Percentiles rank a stretch among this genome's conserved stretches.
Evolutionary conservation across 169 alveolate species (phyloP).

Genomic region (Condylostoma magnum): DNA sequence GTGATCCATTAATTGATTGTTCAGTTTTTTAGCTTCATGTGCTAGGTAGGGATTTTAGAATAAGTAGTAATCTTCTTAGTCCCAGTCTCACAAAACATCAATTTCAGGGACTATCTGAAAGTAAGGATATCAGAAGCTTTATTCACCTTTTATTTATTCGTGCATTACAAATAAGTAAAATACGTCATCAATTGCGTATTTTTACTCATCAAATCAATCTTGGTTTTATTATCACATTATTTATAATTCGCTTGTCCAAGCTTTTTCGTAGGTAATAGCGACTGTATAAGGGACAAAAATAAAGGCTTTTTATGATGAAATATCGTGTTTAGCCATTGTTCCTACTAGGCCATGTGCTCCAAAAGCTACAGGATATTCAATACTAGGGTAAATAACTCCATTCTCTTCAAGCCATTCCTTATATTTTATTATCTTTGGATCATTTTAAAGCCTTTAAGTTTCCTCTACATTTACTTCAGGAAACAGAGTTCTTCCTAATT

Average conservation of each 20-base stretch:
- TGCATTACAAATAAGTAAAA: constrained; percentile 30
- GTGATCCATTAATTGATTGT: not conserved
- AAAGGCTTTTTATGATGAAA: constrained; percentile 26
- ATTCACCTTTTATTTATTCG: constrained; percentile 42
- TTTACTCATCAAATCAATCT: not conserved
- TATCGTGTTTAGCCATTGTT: constrained; percentile 24
- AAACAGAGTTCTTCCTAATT: too few relatives aligned
- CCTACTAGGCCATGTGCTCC: constrained; percentile 35
- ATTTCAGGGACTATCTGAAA: constrained; percentile 37
- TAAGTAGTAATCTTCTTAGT: constrained; percentile 13
- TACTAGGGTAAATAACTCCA: constrained; percentile 18
- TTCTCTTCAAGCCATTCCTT: constrained; percentile 29
- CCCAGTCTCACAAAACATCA: constrained; percentile 33
- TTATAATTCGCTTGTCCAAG: not conserved
- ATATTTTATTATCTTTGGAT: not conserved
- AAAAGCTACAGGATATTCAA: constrained; percentile 43
- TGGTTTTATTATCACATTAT: not conserved
- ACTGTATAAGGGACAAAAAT: constrained; percentile 28
- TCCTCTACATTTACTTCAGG: constrained; percentile 18
- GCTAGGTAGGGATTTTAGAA: constrained; percentile 22
- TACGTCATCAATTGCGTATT: constrained; percentile 2
- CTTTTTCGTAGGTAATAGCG: constrained; percentile 18
- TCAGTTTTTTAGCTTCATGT: not conserved
- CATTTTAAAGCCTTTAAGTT: constrained; percentile 20
- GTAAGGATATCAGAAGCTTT: constrained; percentile 42